Base-by-base conservation (phyloP, 1,284 basidiomycete species). In the Neolentinus lepideus region DNA sequence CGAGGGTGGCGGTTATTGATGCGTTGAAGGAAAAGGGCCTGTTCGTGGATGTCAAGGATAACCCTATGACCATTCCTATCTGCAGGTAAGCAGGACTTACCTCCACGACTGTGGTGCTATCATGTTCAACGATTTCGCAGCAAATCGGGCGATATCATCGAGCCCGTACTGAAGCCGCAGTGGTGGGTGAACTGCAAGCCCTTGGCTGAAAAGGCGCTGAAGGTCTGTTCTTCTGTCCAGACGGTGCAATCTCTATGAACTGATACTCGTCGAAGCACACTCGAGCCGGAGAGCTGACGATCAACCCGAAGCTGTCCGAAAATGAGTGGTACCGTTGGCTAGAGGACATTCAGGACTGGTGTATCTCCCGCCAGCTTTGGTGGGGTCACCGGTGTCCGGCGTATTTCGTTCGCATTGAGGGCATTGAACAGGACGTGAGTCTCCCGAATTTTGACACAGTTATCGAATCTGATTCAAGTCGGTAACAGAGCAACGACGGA, bases 111-210 rank as follows among this genome's bases (percentile, higher is more conserved):
- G 45, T 4, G 21, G 24, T 36, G n/a, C 11, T 25, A 55, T 22
- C n/a, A 22, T 4, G 56, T 51, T 6, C 54, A 31, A 52, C 25
- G 14, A 22, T 22, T 22, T 45, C 53, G 14, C 58, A 93, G 88
- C 62, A 94, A 95, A 78, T 96, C 93, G 1, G 96, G 96, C 2
- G 97, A 99, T 69, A 74, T 99, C 54, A 98, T 99, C 62, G 97
- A 99, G 71, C 91, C 92, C 4, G 78, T 98, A 35, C 79, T 99
- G 67, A 99, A 98, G 74, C 97, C 97, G 0, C 97, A 99, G 69
- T 99, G 97, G 97, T 99, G 95, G 95, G 91, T 99, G 52, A 86
- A 89, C 72, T 97, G 94, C 77, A 87, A 92, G 69, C 90, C 91
- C 1, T 78, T 99, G 54, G 94, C 96, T 0, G 88, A 94, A 59